phyloP scores from a whole-genome alignment of 805 yeast species.

The Kuraishia capsulata region DNA sequence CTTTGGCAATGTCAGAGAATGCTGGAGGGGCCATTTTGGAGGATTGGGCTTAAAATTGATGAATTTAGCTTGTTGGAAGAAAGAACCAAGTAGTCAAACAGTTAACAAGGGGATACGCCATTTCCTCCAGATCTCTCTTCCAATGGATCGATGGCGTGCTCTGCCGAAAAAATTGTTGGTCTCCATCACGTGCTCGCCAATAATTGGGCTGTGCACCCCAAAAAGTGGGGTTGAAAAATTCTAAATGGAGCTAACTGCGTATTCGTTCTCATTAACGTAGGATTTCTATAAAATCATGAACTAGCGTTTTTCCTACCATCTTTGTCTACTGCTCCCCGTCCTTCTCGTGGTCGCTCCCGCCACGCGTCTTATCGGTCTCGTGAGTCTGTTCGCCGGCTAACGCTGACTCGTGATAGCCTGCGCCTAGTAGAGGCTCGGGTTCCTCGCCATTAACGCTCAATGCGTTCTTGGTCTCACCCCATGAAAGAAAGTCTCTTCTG shows the following conservation, averaged over 20 bases:
- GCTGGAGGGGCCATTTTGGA: constrained; percentile 71
- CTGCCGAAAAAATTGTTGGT: no score
- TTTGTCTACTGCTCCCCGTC: no score
- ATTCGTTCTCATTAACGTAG: no score
- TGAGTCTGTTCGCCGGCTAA: neutral
- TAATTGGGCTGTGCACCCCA: no score
- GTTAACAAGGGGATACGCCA: no score
- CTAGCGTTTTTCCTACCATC: no score
- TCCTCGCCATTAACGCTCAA: neutral
- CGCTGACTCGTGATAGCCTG: neutral
- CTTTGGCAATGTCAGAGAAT: constrained; percentile 88
- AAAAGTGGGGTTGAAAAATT: no score
- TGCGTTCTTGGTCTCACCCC: constrained; percentile 13
- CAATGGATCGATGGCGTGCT: no score
- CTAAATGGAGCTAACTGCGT: no score
- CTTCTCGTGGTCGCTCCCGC: no score
- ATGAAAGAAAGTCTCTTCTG: constrained; percentile 75
- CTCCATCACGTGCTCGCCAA: no score
- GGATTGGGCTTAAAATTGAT: constrained; percentile 2
- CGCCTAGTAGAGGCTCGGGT: neutral
- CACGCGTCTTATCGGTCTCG: neutral
- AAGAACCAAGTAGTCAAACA: neutral
- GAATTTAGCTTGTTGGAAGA: neutral
- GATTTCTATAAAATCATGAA: no score
- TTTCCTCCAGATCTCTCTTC: neutral